Evolutionary conservation across 148 eudicot genomes (phyloP), one percentile per base, ranked within the genome.

Genomic region (Salicornia ramosissima): DNA sequence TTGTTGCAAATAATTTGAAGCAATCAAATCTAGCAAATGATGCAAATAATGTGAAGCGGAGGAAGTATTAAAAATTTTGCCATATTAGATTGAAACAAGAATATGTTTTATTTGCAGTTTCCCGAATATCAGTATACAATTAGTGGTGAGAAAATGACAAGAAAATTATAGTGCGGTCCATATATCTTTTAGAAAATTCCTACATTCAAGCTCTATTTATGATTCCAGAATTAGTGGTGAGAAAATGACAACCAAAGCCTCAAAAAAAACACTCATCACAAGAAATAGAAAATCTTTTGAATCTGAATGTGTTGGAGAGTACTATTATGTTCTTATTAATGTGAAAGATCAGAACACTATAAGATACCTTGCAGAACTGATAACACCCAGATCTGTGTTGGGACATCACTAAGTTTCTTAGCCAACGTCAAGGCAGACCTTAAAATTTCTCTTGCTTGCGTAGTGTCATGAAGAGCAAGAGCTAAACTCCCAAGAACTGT

Each of bases 321-420:
- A 30, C 13, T 15, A 6, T 59, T 59, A 14, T 30, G 22, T 31
- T 30, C 63, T 30, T 15, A 8, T 3, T 31, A 16, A 59, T 30
- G 22, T 59, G 64, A 59, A 31, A 54, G 6, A 33, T 47, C 40
- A 36, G 40, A 36, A 8, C n/a, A 36, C 40, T 36, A 36, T 36
- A 36, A 36, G 8, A 36, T 22, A 70, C 2, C 30, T 46, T 39
- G 61, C 83, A 90, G 47, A 76, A 84, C 86, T 26, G 99, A 83
- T 18, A 94, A 86, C 26, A 94, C 99, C 97, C 97, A 90, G 52
- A 84, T 87, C 80, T 90, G 99, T 61, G 97, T 90, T 19, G 99
- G 99, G 65, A 88, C 60, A 76, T 94, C 99, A 71, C 74, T 81
- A 10, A 90, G 96, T 82, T 90, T 94, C 85, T 88, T 94, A 18